Evolutionary conservation across 192 early-diverging fungal species (phyloP).

Genomic region (Neocallimastix lanati): DNA sequence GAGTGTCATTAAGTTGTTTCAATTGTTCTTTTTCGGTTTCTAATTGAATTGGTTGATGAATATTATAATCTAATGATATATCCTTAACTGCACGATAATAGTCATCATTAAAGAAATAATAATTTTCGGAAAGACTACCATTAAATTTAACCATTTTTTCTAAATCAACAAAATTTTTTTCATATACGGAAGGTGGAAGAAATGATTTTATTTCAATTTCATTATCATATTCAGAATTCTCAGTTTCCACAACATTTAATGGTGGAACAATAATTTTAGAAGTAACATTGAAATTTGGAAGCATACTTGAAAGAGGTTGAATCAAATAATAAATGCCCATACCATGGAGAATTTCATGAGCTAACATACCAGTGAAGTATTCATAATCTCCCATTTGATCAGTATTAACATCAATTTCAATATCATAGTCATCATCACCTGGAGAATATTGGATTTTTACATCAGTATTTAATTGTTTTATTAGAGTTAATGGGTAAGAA

Average conservation of each 20-base stretch:
- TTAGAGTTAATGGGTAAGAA: background rate
- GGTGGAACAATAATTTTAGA: background rate
- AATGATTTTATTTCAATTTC: background rate
- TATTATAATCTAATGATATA: background rate
- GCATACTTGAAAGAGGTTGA: background rate
- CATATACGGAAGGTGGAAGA: background rate
- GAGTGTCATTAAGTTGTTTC: background rate
- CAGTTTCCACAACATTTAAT: background rate
- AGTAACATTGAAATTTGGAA: background rate
- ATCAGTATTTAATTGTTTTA: background rate
- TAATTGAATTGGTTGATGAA: background rate
- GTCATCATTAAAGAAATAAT: background rate
- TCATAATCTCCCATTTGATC: background rate
- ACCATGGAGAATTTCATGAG: background rate
- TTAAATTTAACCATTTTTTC: background rate
- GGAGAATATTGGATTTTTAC: background rate
- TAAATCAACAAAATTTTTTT: background rate
- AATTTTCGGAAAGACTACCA: background rate
- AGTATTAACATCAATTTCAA: background rate
- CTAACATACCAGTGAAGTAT: background rate
- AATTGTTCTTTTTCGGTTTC: background rate
- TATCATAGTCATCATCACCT: background rate
- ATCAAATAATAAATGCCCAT: background rate
- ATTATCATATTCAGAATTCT: background rate
- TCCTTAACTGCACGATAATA: background rate